Base-by-base conservation (phyloP, 208 protist species). In the Leishmania major region DNA sequence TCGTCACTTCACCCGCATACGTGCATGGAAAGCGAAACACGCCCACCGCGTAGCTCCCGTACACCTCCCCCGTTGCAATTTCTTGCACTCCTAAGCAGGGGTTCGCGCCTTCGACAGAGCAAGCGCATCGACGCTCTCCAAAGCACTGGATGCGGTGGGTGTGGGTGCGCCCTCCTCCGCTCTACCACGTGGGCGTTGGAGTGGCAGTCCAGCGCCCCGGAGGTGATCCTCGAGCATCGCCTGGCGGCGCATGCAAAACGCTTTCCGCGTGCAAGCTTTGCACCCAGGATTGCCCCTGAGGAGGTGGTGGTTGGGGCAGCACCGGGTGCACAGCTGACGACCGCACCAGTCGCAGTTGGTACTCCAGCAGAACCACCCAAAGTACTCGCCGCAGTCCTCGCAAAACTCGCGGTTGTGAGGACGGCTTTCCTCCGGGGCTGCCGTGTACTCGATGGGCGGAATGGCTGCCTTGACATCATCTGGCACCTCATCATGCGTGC, bases 261-360 rank as follows among this genome's bases (percentile, higher is more conserved):
- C 94, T 49, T 83, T 87, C 15, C 83, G 81, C 10, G 89, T 93
- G 82, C 94, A 97, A 25, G 85, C 87, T 28, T 67, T 84, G 80
- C 94, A 97, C 25, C 88, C 91, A 3, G 94, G 94, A 49, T 93
- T 92, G 47, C 91, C 89, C 31, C 86, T 69, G 31, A 96, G 82
- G 31, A 97, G 86, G 77, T 96, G 83, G 25, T 88, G 89, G 11
- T 86, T 76, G 5, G 94, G 94, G 75, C 92, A 96, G 84, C 94
- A 97, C 19, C 90, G 89, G 2, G 66, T 88, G 85, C 94, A 97
- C 28, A 95, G 84, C 81, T 94, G 87, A 6, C 90, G 80, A 6
- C 94, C 94, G 66, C 94, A 97, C 91, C 90, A 94, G 78, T 95
- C 88, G 80, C 94, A 97, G 87, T 97, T 97, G 35, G 88, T 94